Evolutionary conservation across 768 basidiomycete species (phyloP), one percentile per base, ranked within the genome.

Genomic region (Xerocomus potaroensis): DNA sequence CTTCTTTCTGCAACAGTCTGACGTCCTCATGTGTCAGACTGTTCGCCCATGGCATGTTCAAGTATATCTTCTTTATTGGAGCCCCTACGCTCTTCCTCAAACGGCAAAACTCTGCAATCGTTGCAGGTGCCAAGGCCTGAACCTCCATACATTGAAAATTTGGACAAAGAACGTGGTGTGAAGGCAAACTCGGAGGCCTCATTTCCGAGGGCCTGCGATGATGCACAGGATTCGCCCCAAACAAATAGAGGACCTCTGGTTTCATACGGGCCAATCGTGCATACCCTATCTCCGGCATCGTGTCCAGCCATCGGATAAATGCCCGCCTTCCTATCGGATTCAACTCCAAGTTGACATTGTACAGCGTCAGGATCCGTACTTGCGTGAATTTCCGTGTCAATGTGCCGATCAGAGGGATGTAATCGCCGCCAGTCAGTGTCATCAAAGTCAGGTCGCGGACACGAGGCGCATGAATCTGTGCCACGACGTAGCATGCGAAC

Each of bases 361-460:
- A 78, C 39, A 83, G 50, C 14, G 80, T 77, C 45, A 87, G 62
- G 12, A 83, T 59, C 54, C 70, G 70, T 48, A 87, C 68, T 48
- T 75, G 62, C n/a, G 70, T 75, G 55, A 78, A 81, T 22, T 66
- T 68, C 8, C 68, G 70, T 11, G 72, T 75, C 54, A 87, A 52
- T 45, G 63, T 52, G 15, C 58, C 53, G 55, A 79, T 72, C 41
- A 87, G 57, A 4, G 69, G 68, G 2, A 69, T 58, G 55, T 81
- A 82, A 56, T 84, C 75, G 21, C 71, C 65, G 22, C 75, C 77
- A 12, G 54, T 62, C 48, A 83, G 58, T 48, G 74, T 72, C 73
- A 79, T 74, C 21, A 88, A 58, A 4, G 79, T 79, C 30, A 88
- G 64, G 52, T 80, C 78, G 47, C 71, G 70, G 24, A 85, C 59